A percentile compares a stretch with the other conserved stretches of the same genome.
These are phyloP conservation scores for Lactarius sanguifluus DNA, from an alignment of 768 basidiomycete genomes.

Conservation along the genomic window DNA sequence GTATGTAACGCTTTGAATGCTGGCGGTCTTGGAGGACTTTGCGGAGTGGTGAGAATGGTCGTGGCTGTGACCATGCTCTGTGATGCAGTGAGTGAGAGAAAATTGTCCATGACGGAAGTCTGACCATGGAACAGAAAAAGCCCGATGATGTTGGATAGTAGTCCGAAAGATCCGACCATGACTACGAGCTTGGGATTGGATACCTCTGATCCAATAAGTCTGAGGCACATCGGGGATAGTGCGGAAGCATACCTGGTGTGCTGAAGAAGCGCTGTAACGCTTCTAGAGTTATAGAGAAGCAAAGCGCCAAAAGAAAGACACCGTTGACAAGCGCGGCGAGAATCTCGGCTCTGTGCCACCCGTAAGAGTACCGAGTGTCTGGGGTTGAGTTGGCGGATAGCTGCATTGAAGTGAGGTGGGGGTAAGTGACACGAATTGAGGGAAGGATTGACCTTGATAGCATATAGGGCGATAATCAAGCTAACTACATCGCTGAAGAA, in stretches of 20 bases:
- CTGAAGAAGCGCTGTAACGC: slow-evolving; percentile 89
- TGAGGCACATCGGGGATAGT: slow-evolving; percentile 3
- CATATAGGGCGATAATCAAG: slow-evolving; percentile 91
- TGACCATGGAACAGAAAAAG: slow-evolving; percentile 93
- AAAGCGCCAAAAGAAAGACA: slow-evolving; percentile 93
- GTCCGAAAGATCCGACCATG: slow-evolving; percentile 83
- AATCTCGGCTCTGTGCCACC: slow-evolving; percentile 99
- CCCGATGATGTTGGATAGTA: slow-evolving; percentile 90
- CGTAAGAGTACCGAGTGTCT: slow-evolving; percentile 88
- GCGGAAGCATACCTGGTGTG: slow-evolving; percentile 59
- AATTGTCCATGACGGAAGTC: slow-evolving; percentile 30
- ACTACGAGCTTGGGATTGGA: slow-evolving; percentile 87
- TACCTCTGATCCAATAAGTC: slow-evolving; percentile 56
- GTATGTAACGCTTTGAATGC: slow-evolving; percentile 6
- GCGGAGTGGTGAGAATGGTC: slow-evolving; percentile 25
- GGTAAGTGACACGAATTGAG: slow-evolving; percentile 21
- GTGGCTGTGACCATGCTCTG: slow-evolving; percentile 35
- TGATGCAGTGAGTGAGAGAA: slow-evolving; percentile 4
- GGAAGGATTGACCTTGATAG: slow-evolving; percentile 62
- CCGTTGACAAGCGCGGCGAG: slow-evolving; percentile 94
- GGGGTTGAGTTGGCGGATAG: slow-evolving; percentile 58
- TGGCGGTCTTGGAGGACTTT: slow-evolving; percentile 23
- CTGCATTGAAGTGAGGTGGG: slow-evolving; percentile 39
- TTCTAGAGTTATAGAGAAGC: slow-evolving; percentile 93
- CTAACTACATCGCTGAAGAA: slow-evolving; percentile 89